phyloP scores from a whole-genome alignment of 306 rosid species.

The Lathyrus aphaca region DNA sequence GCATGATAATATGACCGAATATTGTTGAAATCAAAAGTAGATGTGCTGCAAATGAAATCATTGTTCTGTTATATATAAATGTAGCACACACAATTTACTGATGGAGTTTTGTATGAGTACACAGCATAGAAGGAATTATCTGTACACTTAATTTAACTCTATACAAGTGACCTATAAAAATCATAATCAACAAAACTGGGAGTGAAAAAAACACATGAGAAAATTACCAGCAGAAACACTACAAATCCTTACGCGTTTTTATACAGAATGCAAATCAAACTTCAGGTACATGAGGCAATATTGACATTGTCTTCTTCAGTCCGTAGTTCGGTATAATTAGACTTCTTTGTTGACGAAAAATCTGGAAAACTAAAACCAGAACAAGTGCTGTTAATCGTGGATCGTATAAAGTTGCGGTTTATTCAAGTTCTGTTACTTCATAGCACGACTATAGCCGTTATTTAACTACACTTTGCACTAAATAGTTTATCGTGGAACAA shows the following conservation, averaged over 20 bases:
- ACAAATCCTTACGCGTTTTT: constrained; percentile 27
- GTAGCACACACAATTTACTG: constrained; percentile 52
- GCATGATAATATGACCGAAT: constrained; percentile 16
- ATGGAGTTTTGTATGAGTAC: constrained; percentile 52
- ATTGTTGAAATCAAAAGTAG: constrained; percentile 6
- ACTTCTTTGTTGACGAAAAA: constrained; percentile 17
- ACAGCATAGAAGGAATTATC: constrained; percentile 42
- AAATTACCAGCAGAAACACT: constrained; percentile 48
- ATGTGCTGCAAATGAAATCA: constrained; percentile 32
- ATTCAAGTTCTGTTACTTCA: background rate
- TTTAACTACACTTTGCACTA: background rate
- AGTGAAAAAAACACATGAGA: constrained; percentile 27
- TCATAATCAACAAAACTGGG: constrained; percentile 45
- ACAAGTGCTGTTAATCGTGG: background rate
- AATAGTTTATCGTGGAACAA: background rate
- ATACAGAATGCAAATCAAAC: constrained; percentile 28
- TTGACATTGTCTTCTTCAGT: constrained; percentile 30
- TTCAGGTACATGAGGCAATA: constrained; percentile 4
- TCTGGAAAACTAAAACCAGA: constrained; percentile 18
- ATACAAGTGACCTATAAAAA: constrained; percentile 43
- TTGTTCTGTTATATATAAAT: constrained; percentile 37
- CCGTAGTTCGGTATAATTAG: background rate
- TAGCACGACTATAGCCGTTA: background rate
- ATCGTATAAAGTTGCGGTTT: background rate
- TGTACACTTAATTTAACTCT: constrained; percentile 57